Base-by-base conservation (phyloP, 2,329 filamentous ascomycete species). In the Aureobasidium subglaciale region DNA sequence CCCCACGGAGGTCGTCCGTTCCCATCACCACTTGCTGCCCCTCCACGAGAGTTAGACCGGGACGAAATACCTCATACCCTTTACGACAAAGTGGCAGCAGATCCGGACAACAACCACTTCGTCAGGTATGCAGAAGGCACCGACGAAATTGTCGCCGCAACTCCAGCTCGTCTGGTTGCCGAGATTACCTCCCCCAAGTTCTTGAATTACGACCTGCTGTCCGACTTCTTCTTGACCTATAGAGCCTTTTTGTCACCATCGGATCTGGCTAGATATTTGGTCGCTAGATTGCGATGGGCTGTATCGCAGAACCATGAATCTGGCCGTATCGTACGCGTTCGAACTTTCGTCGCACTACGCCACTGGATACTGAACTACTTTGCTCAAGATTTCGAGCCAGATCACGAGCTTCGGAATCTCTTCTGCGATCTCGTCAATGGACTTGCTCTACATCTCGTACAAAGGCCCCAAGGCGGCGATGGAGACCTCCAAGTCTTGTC, bases 291-390 rank as follows among this genome's bases (percentile, higher is more conserved):
- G 52, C 80, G 85, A 62, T 99, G 93, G 93, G 90, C 93, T 0
- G 78, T 96, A 46, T 82, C 81, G 45, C 82, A 88, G 55, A 75
- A 81, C 43, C 89, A 95, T 66, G 90, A 96, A 67, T 84, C 85
- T 56, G 93, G 93, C 35, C 88, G 90, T 67, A 89, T 99, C 52
- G 93, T 96, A n/a, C 84, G 92, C 48, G 95, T 99, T 15, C 83
- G 93, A 38, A 95, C 91, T 0, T 99, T 97, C 73, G 93, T 96
- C 24, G 93, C 93, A 7, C 78, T 97, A 41, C 84, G 93, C 56
- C 93, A 99, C 70, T 99, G 93, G 93, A 91, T 97, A 56, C 73
- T 99, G 59, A 99, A 99, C 69, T 99, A 99, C 70, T 99, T 97
- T 63, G 80, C 88, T 55, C 93, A 99, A 67, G 93, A 99, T 67